Evolutionary conservation across 2,329 filamentous ascomycete species (phyloP).

Genomic region (Scleromitrula shiraiana): DNA sequence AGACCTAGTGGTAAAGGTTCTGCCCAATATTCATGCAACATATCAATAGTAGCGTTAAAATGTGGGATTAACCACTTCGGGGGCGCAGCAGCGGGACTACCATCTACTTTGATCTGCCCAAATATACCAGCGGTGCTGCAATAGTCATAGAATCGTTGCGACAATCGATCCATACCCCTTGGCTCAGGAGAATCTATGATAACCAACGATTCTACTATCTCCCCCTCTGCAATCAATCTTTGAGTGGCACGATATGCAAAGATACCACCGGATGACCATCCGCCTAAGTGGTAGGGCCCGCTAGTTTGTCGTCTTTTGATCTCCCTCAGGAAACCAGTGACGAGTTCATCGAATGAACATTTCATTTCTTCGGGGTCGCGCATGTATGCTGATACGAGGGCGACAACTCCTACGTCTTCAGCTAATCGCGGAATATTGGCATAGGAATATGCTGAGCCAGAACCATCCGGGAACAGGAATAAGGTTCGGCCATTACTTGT

Average conservation of each 20-base stretch:
- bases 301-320: background rate
- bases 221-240: conserved; percentile 29
- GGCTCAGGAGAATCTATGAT: conserved; percentile 59
- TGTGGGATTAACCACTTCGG: background rate
- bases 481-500: background rate
- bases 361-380: background rate
- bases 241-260: conserved; percentile 1
- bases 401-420: background rate
- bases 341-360: background rate
- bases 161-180: background rate
- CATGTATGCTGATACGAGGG: background rate
- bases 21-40: background rate
- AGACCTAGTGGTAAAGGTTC: background rate
- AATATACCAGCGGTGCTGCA: background rate
- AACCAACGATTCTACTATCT: conserved; percentile 49
- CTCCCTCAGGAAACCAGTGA: background rate
- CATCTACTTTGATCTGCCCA: background rate
- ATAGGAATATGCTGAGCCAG: conserved; percentile 1
- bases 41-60: background rate
- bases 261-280: conserved; percentile 3
- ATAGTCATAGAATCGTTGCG: background rate
- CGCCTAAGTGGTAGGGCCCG: conserved; percentile 2
- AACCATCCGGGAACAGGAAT: conserved; percentile 3
- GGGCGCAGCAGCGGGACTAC: background rate
- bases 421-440: background rate